Base-by-base conservation (phyloP, 768 basidiomycete species). In the Suillus subaureus region DNA sequence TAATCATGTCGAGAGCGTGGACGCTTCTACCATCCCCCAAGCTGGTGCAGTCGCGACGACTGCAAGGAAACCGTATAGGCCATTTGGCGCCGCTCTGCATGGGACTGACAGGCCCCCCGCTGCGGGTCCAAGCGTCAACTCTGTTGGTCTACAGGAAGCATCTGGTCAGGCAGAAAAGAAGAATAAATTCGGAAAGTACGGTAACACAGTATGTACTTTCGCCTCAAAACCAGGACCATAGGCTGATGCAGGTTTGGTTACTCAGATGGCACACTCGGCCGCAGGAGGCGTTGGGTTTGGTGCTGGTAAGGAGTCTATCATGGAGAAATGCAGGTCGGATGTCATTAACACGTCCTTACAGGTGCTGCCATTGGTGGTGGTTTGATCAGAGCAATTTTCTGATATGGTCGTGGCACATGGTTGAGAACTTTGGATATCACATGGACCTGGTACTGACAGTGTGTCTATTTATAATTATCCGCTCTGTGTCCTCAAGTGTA, bases 261-360 rank as follows among this genome's bases (percentile, higher is more conserved):
- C 12, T 18, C 26, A 78, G 87, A 78, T 88, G 81, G 87, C 86
- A 1, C 79, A 86, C 64, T 84, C 86, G 37, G 87, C 87, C 16
- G 87, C 81, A 21, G 90, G 91, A 35, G 92, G 92, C 72, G 86
- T 87, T 63, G 91, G 91, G 0, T 91, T 91, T 68, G 91, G 91
- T 70, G 90, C 89, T 65, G 89, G 90, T 88, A 61, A 61, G 85
- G 79, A 16, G 8, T 61, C 42, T 62, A 23, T 28, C 23, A 12
- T 26, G 5, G 23, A 40, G 18, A 16, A 40, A 31, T 42, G 8
- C n/a, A 42, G 1, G 39, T 21, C 28, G 26, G 4, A 60, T 40
- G 39, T 42, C 16, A 67, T 40, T 62, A 33, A 47, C 28, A 21
- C 51, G 40, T 15, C 23, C 4, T 65, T 54, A 18, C 57, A 82